Base-by-base conservation (phyloP, 2,329 filamentous ascomycete genomes). In the Parasarocladium wereldwijsianum region DNA sequence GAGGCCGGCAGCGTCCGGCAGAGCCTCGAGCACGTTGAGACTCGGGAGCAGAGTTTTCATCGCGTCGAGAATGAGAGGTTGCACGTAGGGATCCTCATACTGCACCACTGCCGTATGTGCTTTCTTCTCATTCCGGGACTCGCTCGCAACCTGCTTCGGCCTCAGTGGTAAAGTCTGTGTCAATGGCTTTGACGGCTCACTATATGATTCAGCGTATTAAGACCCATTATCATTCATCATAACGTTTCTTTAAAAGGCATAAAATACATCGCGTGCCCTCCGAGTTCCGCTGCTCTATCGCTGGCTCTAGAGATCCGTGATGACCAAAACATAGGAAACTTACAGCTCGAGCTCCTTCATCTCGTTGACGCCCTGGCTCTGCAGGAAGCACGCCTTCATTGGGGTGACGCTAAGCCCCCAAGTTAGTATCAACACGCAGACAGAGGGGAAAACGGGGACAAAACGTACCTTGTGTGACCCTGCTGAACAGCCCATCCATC, bases 401-500 rank as follows among this genome's bases (percentile, higher is more conserved):
- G 87, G 83, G 4, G 90, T 94, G 33, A 98, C 74, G 52, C 85
- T 93, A 45, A 4, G 17, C 18, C 12, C 11, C 22, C 3, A 12
- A 25, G 24, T 28, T 26, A 24, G 34, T 32, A 13, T 14, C 8
- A 4, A 16, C 1, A 18, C 3, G 7, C 21, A 8, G 10, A 4
- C 11, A n/a, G 5, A 4, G 15, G 25, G 18, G 6, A 7, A 10
- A n/a, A n/a, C n/a, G n/a, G n/a, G n/a, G n/a, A n/a, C n/a, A n/a
- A n/a, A n/a, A 55, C 62, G 43, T 57, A 83, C 81, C 82, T 90
- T 9, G 87, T 92, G 52, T 78, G 73, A 17, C 84, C 83, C 49
- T 93, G 76, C 49, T 80, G 79, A 15, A 98, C 82, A 20, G 77
- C 77, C 84, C 87, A 94, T 5, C 87, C 90, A 54, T 98, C 90